Base-by-base conservation (phyloP, 768 basidiomycete species). In the Hygrocybe punicea region DNA sequence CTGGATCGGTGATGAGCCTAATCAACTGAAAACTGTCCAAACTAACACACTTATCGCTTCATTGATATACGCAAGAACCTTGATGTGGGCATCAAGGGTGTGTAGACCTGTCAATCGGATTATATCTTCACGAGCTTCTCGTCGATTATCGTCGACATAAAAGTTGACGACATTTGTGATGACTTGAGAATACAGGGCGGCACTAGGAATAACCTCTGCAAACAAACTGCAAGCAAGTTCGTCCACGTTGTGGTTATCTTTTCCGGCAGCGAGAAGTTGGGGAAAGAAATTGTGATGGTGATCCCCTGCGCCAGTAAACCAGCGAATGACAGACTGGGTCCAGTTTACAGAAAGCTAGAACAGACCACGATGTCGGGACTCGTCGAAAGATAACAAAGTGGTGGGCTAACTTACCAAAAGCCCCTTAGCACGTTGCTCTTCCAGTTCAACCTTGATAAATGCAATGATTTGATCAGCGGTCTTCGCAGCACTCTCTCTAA, bases 151-250 rank as follows among this genome's bases (percentile, higher is more conserved):
- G 9, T 76, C 71, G 13, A 87, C 70, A 61, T 83, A 89, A 69
- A 82, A 86, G 63, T 86, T 74, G 49, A 89, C 73, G 21, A 85
- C 76, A 53, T 80, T 78, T 3, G 80, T 74, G 40, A 87, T 67
- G 10, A 78, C 76, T 51, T 83, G 76, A 1, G 84, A 83, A 71
- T 82, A 86, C 6, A 81, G 64, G 0, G 82, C 71, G 2, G 80
- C 77, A 14, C 83, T 82, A 5, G 84, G 83, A 11, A 86, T 76
- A 14, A 77, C 65, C 47, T 84, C 79, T 7, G 78, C 74, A 60
- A 87, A 81, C 7, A 83, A 69, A 24, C 74, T 72, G n/a, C 72
- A 67, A 1, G 82, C 77, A n/a, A 84, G 65, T 21, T 78, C 67
- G 59, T 70, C 57, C 58, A 62, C 66, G 65, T 65, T 45, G 63